Percentiles rank a stretch among this genome's conserved stretches.
Evolutionary conservation across 225 moss, liverwort and hornwort genomes (phyloP).

Genomic region (Neckera pumila): DNA sequence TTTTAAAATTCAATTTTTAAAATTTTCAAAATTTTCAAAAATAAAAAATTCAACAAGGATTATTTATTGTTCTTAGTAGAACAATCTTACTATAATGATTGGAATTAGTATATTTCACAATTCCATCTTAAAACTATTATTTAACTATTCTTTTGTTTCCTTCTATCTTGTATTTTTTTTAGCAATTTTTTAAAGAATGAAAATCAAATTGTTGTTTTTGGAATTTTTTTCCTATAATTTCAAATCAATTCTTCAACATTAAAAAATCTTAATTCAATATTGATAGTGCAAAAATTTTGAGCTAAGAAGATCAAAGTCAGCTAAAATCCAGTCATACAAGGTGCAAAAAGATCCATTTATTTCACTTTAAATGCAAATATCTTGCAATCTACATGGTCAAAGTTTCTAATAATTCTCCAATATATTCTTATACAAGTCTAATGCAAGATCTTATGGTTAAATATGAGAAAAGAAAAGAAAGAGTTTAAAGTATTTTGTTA

Average conservation of each 20-base stretch:
- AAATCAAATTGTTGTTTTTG: not conserved
- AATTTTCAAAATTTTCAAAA: not conserved
- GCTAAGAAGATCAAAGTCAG: not conserved
- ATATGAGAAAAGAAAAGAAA: too few relatives aligned
- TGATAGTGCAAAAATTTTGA: not conserved
- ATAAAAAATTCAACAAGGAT: not conserved
- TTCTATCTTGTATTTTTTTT: not conserved
- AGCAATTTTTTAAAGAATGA: not conserved
- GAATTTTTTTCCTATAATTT: not conserved
- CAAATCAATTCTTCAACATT: not conserved
- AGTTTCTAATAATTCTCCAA: not conserved
- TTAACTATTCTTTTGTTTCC: too few relatives aligned
- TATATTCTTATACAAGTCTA: not conserved
- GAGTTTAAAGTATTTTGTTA: too few relatives aligned
- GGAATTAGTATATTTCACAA: not conserved
- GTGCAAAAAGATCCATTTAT: accelerated
- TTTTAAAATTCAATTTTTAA: not conserved
- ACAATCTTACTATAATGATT: not conserved
- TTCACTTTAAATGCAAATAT: not conserved
- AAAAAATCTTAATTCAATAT: not conserved
- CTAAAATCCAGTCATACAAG: not conserved
- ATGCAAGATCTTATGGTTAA: too few relatives aligned
- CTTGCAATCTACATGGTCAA: not conserved
- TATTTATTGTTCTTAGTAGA: not conserved
- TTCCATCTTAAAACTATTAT: not conserved